Base-by-base conservation (phyloP, 345 rosid species). In the Angophora floribunda region DNA sequence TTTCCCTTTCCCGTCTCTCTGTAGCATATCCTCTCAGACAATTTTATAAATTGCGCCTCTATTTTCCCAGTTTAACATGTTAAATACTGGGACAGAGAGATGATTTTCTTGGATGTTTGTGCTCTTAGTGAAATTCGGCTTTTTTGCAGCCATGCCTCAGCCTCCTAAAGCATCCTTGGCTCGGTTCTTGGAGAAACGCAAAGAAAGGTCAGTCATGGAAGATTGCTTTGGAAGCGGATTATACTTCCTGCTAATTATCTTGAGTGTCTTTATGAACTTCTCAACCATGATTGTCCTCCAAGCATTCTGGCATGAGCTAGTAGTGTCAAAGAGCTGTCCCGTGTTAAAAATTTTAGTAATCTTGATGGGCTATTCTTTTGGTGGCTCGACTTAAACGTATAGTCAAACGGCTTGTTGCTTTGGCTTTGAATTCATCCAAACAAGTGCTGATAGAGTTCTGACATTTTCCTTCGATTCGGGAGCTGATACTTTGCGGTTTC, bases 111-210 rank as follows among this genome's bases (percentile, higher is more conserved):
- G 82, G 8, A 75, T 21, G 82, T 36, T 36, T 75, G 26, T 75
- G 12, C 26, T 19, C 13, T 21, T 75, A 75, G 82, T 36, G 82
- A 75, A 75, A 10, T 36, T 75, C 13, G 49, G 24, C 49, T 78
- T 85, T 50, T 80, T 44, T 86, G 51, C 88, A 12, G 92, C 93
- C 91, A 95, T 96, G 86, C 99, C 99, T 41, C 98, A 95, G 93
- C 95, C 95, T 87, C 96, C 98, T 4, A 93, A 95, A 91, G 99
- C 99, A 57, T 97, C 99, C 22, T 75, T 75, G 82, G 45, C 82
- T 36, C 82, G 82, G 49, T 75, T 75, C 82, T 10, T 75, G 49
- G 47, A 96, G 94, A 97, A 96, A 92, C 97, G 99, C 90, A 97
- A 96, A 92, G 96, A 95, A 92, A 97, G 98, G 99, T 96, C 61